Evolutionary conservation across 257 asterid species (phyloP).

Genomic region (Dorcoceras hygrometricum): DNA sequence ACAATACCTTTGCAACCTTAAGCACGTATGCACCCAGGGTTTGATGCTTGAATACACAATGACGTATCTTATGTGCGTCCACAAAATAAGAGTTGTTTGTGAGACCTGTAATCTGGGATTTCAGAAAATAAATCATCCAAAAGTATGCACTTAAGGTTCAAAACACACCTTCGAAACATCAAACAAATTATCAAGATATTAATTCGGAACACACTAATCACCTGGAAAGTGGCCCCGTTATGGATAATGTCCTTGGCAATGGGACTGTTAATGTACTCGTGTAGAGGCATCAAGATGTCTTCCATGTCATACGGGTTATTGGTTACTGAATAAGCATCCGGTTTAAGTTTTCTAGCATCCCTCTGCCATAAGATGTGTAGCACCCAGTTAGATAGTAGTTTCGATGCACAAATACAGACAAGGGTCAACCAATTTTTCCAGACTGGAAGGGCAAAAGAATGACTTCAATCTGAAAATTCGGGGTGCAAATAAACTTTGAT

Average conservation of each 20-base stretch:
- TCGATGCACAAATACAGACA: background rate
- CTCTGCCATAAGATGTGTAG: conserved; percentile 53
- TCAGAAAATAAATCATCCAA: conserved; percentile 26
- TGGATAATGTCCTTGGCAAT: conserved; percentile 76
- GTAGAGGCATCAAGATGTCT: conserved; percentile 81
- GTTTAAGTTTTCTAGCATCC: conserved; percentile 62
- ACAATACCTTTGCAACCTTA: conserved; percentile 84
- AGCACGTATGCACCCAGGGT: conserved; percentile 80
- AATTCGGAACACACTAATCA: conserved; percentile 25
- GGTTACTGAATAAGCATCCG: conserved; percentile 35
- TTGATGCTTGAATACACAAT: conserved; percentile 64
- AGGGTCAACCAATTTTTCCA: conserved; percentile 7
- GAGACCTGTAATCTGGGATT: conserved; percentile 68
- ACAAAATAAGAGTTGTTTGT: conserved; percentile 74
- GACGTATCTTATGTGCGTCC: conserved; percentile 89
- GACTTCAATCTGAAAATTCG: conserved; percentile 4
- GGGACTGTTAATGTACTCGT: conserved; percentile 70
- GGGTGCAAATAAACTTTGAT: conserved; percentile 9
- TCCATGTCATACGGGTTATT: conserved; percentile 66
- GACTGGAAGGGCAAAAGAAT: conserved; percentile 11
- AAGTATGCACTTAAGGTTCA: conserved; percentile 14
- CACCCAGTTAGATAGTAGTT: conserved; percentile 13
- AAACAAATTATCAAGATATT: conserved; percentile 9
- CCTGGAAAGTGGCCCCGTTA: conserved; percentile 99
- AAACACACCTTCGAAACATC: conserved; percentile 18